These are phyloP conservation scores for Marsdenia floribunda DNA, from an alignment of 257 asterid genomes.

Conservation along the genomic window DNA sequence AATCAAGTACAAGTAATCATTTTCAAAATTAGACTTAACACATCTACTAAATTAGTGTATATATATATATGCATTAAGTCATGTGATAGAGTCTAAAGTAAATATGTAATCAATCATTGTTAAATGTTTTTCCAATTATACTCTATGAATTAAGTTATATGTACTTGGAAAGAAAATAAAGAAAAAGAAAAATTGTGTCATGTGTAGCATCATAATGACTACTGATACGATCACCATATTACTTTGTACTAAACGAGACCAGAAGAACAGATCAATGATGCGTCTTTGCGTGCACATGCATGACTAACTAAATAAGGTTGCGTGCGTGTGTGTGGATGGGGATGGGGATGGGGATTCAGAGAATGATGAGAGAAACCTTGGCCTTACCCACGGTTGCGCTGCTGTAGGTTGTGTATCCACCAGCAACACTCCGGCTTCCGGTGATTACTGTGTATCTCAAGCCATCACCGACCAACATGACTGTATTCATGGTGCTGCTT, in stretches of 20 bases:
- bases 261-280: neutral
- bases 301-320: neutral
- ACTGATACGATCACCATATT: neutral
- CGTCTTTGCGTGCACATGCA: too few species aligned
- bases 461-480: conserved; percentile 78
- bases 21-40: too few species aligned
- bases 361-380: neutral
- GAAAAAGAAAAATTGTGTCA: neutral
- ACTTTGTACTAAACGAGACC: neutral
- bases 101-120: too few species aligned
- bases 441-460: conserved; percentile 54
- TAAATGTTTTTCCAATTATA: too few species aligned
- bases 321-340: neutral
- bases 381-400: conserved; percentile 72
- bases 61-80: too few species aligned
- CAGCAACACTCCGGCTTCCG: conserved; percentile 54
- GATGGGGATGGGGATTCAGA: neutral
- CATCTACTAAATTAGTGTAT: too few species aligned
- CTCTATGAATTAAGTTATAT: too few species aligned
- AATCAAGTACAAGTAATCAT: too few species aligned
- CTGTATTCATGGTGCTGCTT: conserved; percentile 44
- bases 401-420: conserved; percentile 70
- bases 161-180: too few species aligned
- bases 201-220: neutral
- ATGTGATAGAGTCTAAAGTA: too few species aligned